Percentiles rank a stretch among this genome's conserved stretches.
These are phyloP conservation scores for Globisporangium cederbergense DNA, from an alignment of 352 stramenopile species.

Conservation along the genomic window DNA sequence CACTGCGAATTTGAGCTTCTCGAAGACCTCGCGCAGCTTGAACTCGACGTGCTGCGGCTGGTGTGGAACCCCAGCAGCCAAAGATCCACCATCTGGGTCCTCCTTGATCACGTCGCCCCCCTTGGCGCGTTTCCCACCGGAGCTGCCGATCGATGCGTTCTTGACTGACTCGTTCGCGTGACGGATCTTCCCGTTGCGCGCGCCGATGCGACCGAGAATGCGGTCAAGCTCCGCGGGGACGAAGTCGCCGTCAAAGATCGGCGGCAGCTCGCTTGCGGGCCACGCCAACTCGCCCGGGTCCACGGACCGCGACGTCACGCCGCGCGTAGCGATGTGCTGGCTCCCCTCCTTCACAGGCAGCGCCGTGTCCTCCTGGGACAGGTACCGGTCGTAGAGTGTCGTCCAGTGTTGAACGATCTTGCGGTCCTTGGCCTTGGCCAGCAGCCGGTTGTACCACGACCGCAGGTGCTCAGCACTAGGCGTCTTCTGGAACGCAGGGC, in stretches of 20 bases:
- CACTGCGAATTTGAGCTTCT: conserved; percentile 52
- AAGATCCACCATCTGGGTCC: conserved; percentile 18
- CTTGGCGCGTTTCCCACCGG: conserved; percentile 38
- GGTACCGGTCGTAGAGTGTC: conserved; percentile 71
- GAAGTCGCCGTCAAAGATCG: conserved; percentile 83
- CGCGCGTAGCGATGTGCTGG: conserved; percentile 40
- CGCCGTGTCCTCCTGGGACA: conserved; percentile 23
- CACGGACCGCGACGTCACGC: conserved; percentile 56
- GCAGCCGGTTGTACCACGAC: conserved; percentile 91
- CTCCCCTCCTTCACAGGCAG: conserved; percentile 30
- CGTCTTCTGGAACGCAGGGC: conserved; percentile 93
- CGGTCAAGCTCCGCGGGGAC: conserved; percentile 73
- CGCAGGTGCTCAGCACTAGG: conserved; percentile 92
- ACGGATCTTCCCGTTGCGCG: conserved; percentile 59
- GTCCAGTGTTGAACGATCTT: conserved; percentile 66
- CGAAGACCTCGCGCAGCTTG: conserved; percentile 70
- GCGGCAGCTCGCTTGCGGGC: conserved; percentile 52
- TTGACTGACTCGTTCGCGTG: conserved; percentile 40
- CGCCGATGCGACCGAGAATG: conserved; percentile 60
- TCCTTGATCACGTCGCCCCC: conserved; percentile 43
- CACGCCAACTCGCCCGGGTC: conserved; percentile 90
- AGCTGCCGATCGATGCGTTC: conserved; percentile 32
- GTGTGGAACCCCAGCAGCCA: neutral
- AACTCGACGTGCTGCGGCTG: conserved; percentile 36
- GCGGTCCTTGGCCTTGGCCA: conserved; percentile 62